Evolutionary conservation across 352 stramenopile species (phyloP).

Genomic region (Phytophthora kernoviae): DNA sequence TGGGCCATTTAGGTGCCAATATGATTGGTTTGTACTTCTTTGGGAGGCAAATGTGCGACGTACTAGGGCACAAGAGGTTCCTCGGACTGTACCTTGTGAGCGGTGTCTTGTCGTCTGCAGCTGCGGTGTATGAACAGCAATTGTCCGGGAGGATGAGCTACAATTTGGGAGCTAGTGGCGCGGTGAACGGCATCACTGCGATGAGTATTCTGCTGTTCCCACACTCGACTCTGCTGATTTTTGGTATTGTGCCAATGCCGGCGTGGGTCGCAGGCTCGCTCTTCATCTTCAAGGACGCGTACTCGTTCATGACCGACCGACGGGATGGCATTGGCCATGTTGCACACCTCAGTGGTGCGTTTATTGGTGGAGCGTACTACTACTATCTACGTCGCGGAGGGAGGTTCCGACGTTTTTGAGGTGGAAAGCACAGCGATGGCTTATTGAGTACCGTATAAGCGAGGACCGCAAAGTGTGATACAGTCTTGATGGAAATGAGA

Average conservation of each 20-base stretch:
- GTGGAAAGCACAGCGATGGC: background rate
- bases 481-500: background rate
- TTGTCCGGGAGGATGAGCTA: conserved; percentile 42
- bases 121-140: conserved; percentile 66
- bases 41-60: conserved; percentile 66
- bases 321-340: conserved; percentile 75
- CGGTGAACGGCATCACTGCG: conserved; percentile 80
- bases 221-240: conserved; percentile 75
- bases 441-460: too few relatives aligned
- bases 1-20: conserved; percentile 67
- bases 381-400: conserved; percentile 47
- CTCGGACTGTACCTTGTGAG: conserved; percentile 76
- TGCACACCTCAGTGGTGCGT: conserved; percentile 70
- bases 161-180: conserved; percentile 77
- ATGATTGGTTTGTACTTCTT: conserved; percentile 85
- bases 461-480: too few relatives aligned
- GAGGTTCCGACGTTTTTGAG: conserved; percentile 35
- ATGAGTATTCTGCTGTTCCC: conserved; percentile 75
- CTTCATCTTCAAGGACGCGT: conserved; percentile 81
- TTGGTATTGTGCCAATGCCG: conserved; percentile 75
- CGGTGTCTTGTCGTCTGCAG: conserved; percentile 66
- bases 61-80: conserved; percentile 71
- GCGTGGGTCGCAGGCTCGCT: conserved; percentile 70
- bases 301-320: conserved; percentile 55
- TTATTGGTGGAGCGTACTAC: conserved; percentile 69